Base-by-base conservation (phyloP, 2,329 filamentous ascomycete species). In the Hirsutella minnesotensis region DNA sequence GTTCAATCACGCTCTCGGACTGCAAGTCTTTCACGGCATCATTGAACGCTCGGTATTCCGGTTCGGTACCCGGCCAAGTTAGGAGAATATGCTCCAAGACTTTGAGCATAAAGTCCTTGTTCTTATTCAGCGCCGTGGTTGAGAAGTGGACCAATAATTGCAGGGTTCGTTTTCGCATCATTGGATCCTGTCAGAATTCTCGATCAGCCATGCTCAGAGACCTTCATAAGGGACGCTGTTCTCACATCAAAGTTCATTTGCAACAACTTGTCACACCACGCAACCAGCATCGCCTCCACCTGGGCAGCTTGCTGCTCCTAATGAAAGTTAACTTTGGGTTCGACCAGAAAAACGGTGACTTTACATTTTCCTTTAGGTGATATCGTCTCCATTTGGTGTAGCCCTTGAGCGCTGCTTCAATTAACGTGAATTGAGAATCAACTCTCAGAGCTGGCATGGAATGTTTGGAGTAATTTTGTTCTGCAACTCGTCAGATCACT, bases 21-120 rank as follows among this genome's bases (percentile, higher is more conserved):
- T 95, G 88, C 15, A 98, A 72, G 45, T 94, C 86, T 56, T 89
- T 92, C 30, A 95, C 84, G 1, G 89, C 82, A 49, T 96, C 92
- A 13, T 85, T 88, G 60, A 89, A 95, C 3, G 78, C 68, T 34
- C 75, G 72, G 53, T 83, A 77, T 37, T 83, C 77, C 3, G 83
- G 79, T 43, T 85, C 75, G 36, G 86, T 77, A 3, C 75, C 69
- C n/a, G 86, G 79, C 64, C 83, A 83, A 29, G 86, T 88, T 55
- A 90, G 79, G 31, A 98, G 72, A 48, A 95, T 88, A 59, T 95
- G 86, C 57, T 95, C 87, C 3, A 96, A 73, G 19, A 95, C 86
- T 56, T 85, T 88, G 18, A 95, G 72, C 62, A 94, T 92, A 60
- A 95, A 90, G 30, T 72, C 73, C 5, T 83, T 75, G 43, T 86